phyloP scores from a whole-genome alignment of 345 rosid genomes.

The Tarenaya hassleriana region DNA sequence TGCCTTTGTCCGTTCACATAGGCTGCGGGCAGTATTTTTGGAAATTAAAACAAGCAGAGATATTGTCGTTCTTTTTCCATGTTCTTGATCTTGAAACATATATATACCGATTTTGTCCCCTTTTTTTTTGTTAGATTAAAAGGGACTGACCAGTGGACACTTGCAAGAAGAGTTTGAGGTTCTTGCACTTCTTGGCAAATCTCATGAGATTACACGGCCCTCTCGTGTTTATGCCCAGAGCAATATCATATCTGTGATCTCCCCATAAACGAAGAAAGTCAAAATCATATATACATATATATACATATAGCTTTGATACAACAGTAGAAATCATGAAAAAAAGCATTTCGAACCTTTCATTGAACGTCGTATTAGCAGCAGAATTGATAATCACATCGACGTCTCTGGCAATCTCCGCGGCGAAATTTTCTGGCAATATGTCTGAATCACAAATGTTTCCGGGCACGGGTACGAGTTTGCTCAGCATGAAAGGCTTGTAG shows the following conservation, averaged over 20 bases:
- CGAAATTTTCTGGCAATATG: constrained; percentile 53
- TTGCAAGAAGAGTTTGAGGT: constrained; percentile 49
- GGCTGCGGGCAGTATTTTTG: constrained; percentile 37
- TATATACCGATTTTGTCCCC: no score
- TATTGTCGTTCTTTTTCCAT: background rate
- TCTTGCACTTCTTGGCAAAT: constrained; percentile 44
- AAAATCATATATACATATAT: no score
- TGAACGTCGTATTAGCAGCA: constrained; percentile 78
- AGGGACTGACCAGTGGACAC: constrained; percentile 47
- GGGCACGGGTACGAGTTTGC: constrained; percentile 73
- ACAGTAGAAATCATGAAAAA: no score
- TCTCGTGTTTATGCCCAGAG: background rate
- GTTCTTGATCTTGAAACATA: no score
- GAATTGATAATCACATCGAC: constrained; percentile 67
- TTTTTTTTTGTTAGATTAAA: constrained; percentile 2
- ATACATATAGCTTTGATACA: no score
- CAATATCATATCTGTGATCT: constrained; percentile 8
- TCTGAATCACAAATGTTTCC: constrained; percentile 64
- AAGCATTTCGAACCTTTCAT: constrained; percentile 43
- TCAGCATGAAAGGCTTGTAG: constrained; percentile 62
- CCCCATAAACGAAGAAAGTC: no score
- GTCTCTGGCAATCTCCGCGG: constrained; percentile 49
- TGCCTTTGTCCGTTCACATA: constrained; percentile 94
- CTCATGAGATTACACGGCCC: constrained; percentile 49
- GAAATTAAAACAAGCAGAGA: background rate